Base-by-base conservation (phyloP, 169 alveolate species). In the Plasmodium gallinaceum region DNA sequence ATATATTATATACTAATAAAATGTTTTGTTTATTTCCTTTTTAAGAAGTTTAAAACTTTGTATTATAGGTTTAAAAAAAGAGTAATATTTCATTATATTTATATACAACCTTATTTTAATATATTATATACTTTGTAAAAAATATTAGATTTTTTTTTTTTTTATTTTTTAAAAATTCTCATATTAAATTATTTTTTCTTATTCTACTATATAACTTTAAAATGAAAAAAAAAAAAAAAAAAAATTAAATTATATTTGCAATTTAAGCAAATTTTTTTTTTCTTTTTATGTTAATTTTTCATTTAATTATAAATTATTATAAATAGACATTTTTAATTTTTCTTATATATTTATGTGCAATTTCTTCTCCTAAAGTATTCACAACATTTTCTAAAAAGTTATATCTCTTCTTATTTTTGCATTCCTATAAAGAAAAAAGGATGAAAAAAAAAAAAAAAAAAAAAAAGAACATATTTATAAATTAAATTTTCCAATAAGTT, bases 351-450 rank as follows among this genome's bases (percentile, higher is more conserved):
- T 96, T 94, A 24, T 96, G 94, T n/a, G 97, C 94, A 32, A 94
- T 71, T 72, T 96, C 97, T 58, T 96, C 97, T 18, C 98, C 98
- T 9, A 96, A 91, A 32, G 93, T 96, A 52, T 92, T 94, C 14
- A 96, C 95, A 10, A 93, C 96, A 78, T 93, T 93, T 85, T 96
- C 98, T 65, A 93, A 91, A 88, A 94, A 95, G 32, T 93, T 74
- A 54, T 94, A 94, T 73, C 94, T 80, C 85, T 92, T 92, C 85
- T 92, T 89, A 24, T 88, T 76, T 45, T 93, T 68, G 48, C 88
- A 87, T 66, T 94, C 96, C 94, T 94, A 83, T 45, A 58, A 61
- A 32, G 39, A 8, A 51, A 45, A 6, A 65, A 7, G 37, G 1
- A 45, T 20, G n/a, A n/a, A 60, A 12, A 18, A 7, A 0, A 48